These are phyloP conservation scores for Daldinia eschscholtzii DNA, from an alignment of 2,329 filamentous ascomycete genomes.

Conservation along the genomic window DNA sequence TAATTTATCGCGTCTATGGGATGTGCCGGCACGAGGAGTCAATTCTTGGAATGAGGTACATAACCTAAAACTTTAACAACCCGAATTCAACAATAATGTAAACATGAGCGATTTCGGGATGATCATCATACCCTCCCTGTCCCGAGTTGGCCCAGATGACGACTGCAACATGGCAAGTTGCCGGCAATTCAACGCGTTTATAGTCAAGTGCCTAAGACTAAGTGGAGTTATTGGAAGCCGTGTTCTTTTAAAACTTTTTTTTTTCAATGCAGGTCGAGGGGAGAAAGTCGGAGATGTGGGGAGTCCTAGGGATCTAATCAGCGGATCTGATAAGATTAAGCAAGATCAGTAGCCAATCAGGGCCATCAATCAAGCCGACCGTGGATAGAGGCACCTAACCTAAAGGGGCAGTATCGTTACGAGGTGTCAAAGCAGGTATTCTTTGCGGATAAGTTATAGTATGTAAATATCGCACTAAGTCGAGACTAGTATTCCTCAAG, in stretches of 20 bases:
- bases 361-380: too few relatives aligned
- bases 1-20: too few relatives aligned
- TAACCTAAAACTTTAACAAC: neutral
- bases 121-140: neutral
- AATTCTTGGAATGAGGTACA: neutral
- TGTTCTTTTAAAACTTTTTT: neutral
- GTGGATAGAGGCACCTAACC: too few relatives aligned
- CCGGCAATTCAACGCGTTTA: neutral
- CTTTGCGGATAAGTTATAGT: too few relatives aligned
- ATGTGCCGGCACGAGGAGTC: too few relatives aligned
- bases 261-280: neutral
- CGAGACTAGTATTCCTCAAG: too few relatives aligned
- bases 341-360: slow-evolving; percentile 34
- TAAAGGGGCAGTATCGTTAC: too few relatives aligned
- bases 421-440: too few relatives aligned
- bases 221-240: neutral
- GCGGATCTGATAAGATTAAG: slow-evolving; percentile 43
- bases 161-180: too few relatives aligned
- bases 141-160: neutral
- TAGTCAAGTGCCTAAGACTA: neutral
- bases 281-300: slow-evolving; percentile 5
- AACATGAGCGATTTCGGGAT: slow-evolving; percentile 1
- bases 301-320: slow-evolving; percentile 33
- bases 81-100: neutral
- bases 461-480: too few relatives aligned